Percentiles rank a stretch among this genome's conserved stretches.
These are phyloP conservation scores for Acanthamoeba rhysodes DNA, from an alignment of 208 protist species.

Conservation along the genomic window DNA sequence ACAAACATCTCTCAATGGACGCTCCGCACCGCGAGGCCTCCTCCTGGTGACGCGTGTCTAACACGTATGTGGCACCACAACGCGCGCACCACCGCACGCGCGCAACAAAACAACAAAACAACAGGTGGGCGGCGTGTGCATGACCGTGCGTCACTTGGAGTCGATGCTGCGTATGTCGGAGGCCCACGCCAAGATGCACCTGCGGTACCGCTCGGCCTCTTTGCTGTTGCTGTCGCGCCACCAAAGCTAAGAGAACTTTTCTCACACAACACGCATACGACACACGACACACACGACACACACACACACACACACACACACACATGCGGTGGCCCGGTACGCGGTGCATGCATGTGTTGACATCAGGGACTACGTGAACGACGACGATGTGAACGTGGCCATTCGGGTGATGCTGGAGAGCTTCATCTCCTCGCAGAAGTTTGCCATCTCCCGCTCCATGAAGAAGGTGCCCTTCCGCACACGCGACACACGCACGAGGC, in stretches of 20 bases:
- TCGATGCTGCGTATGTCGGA: conserved; percentile 99
- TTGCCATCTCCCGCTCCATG: conserved; percentile 81
- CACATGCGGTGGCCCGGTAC: too few species aligned
- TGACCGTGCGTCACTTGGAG: conserved; percentile 99
- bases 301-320: not conserved
- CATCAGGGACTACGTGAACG: conserved; percentile 90
- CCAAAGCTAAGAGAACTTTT: too few species aligned
- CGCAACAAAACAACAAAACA: too few species aligned
- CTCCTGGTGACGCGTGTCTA: too few species aligned
- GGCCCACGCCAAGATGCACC: conserved; percentile 98
- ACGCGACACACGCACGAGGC: not conserved
- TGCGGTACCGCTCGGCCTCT: conserved; percentile 92
- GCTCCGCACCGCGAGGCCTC: too few species aligned
- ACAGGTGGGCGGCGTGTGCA: conserved; percentile 95
- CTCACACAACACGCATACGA: conserved; percentile 54
- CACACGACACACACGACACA: not conserved
- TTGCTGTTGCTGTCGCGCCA: too few species aligned
- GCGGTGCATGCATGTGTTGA: not conserved
- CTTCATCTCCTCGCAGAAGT: conserved; percentile 98
- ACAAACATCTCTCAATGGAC: not conserved
- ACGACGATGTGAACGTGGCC: conserved; percentile 98
- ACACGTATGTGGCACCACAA: too few species aligned
- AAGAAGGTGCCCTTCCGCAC: conserved; percentile 74
- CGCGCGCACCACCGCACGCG: too few species aligned
- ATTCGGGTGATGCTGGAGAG: conserved; percentile 98